Base-by-base conservation (phyloP, 441 rosid species). In the Bocquillonia castaneifolia region DNA sequence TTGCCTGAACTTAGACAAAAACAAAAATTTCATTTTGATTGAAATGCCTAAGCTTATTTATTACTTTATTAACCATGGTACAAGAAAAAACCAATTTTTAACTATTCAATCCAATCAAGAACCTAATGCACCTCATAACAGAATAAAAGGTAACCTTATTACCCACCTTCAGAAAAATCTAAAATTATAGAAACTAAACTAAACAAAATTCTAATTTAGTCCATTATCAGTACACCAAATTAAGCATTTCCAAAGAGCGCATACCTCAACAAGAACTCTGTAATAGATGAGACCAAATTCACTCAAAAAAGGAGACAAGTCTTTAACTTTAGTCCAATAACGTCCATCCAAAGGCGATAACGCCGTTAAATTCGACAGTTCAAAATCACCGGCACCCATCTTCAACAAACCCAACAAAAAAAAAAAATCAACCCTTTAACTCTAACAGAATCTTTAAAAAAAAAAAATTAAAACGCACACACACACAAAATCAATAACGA, bases 321-420 rank as follows among this genome's bases (percentile, higher is more conserved):
- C 93, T 83, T 92, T 90, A 56, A 88, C 98, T 81, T 81, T 81
- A 1, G 84, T 79, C 97, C 99, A 87, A 52, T 92, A 94, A 59
- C 97, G 94, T 25, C 98, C 97, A 68, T 92, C 98, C 84, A 94
- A 70, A 42, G 98, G 97, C 0, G 97, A 92, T 56, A 94, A 70
- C 0, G 99, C 96, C 15, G 97, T 92, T 66, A 90, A 87, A 72
- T 71, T 81, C 18, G 96, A 88, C 50, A 92, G 81, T 77, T 85
- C 92, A 36, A 86, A 81, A 72, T 75, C 85, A 12, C 69, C 34
- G 5, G 75, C 72, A 54, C 73, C 69, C 86, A 86, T 87, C 74
- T 82, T 64, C 9, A 77, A 67, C 88, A 83, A 65, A 48, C 47
- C 54, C 40, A 28, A 56, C 12, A 22, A 13, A 23, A 45, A 45